Percentiles rank a stretch among this genome's conserved stretches.
Evolutionary conservation across 768 basidiomycete species (phyloP).

Genomic region (Dioszegia aurantiaca): DNA sequence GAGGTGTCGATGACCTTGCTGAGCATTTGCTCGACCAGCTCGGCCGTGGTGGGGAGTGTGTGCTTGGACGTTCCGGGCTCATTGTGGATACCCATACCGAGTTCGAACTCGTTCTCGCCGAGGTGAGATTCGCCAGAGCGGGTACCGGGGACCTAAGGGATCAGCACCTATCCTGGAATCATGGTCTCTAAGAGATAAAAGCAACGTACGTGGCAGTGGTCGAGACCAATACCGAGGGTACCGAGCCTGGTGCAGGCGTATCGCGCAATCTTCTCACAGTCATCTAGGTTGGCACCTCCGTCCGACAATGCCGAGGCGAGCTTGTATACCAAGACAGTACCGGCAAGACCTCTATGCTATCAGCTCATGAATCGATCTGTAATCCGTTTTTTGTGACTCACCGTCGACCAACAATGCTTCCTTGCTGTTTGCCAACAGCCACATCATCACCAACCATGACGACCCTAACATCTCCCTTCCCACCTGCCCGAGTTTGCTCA

Average conservation of each 20-base stretch:
- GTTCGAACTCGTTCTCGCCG: slow-evolving; percentile 50
- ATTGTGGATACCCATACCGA: slow-evolving; percentile 55
- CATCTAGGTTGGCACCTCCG: slow-evolving; percentile 48
- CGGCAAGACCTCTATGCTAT: slow-evolving; percentile 48
- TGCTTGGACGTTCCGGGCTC: slow-evolving; percentile 54
- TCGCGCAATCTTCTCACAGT: slow-evolving; percentile 47
- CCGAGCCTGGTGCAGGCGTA: slow-evolving; percentile 46
- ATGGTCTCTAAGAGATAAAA: not conserved
- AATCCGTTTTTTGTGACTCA: slow-evolving; percentile 17
- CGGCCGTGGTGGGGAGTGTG: slow-evolving; percentile 35
- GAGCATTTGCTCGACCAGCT: slow-evolving; percentile 52
- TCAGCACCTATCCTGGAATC: not conserved
- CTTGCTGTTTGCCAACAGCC: slow-evolving; percentile 52
- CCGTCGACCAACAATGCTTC: slow-evolving; percentile 54
- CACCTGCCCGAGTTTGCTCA: slow-evolving; percentile 44
- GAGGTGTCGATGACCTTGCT: slow-evolving; percentile 48
- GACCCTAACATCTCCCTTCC: slow-evolving; percentile 48
- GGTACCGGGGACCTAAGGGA: slow-evolving; percentile 7
- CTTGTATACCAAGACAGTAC: slow-evolving; percentile 55
- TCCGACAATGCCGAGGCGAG: slow-evolving; percentile 52
- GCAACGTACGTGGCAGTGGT: slow-evolving; percentile 53
- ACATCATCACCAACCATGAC: slow-evolving; percentile 55
- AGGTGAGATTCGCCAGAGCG: slow-evolving; percentile 47
- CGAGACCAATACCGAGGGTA: slow-evolving; percentile 54
- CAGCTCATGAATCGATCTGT: not conserved